phyloP scores from a whole-genome alignment of 495 filamentous ascomycete species.

The Evernia prunastri region DNA sequence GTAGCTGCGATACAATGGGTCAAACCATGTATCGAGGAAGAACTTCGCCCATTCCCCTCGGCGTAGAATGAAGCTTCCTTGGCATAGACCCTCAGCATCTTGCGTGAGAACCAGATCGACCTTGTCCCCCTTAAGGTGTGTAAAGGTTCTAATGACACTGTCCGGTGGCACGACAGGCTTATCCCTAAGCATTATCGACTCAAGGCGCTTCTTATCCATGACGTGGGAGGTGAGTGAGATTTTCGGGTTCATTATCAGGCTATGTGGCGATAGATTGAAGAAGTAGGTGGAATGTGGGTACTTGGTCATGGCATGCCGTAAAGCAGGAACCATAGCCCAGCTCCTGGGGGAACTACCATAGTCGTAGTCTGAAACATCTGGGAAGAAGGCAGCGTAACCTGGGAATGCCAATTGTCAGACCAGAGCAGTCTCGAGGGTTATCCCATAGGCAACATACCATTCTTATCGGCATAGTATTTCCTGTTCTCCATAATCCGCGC shows the following conservation, averaged over 20 bases:
- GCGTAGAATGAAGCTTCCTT: slow-evolving; percentile 70
- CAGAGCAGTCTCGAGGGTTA: not conserved
- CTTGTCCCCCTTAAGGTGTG: slow-evolving; percentile 65
- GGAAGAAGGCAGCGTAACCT: slow-evolving; percentile 89
- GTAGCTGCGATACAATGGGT: slow-evolving; percentile 86
- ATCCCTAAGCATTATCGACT: slow-evolving; percentile 77
- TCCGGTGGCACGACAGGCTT: slow-evolving; percentile 86
- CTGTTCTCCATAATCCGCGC: slow-evolving; percentile 74
- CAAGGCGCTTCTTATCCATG: slow-evolving; percentile 57
- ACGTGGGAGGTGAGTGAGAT: slow-evolving; percentile 64
- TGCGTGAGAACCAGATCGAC: slow-evolving; percentile 82
- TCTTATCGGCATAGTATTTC: slow-evolving; percentile 74
- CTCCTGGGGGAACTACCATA: slow-evolving; percentile 55
- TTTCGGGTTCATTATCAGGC: slow-evolving; percentile 83
- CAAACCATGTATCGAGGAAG: slow-evolving; percentile 94
- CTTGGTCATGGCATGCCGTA: slow-evolving; percentile 79
- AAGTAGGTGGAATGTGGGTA: slow-evolving; percentile 69
- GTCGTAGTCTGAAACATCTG: slow-evolving; percentile 69
- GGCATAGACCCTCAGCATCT: slow-evolving; percentile 71
- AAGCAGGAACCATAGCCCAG: slow-evolving; percentile 79
- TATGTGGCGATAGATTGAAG: slow-evolving; percentile 77
- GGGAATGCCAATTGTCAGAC: slow-evolving; percentile 14
- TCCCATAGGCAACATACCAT: slow-evolving; percentile 53
- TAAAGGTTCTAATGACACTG: slow-evolving; percentile 92
- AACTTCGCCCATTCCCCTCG: slow-evolving; percentile 87